Evolutionary conservation across 495 filamentous ascomycete genomes (phyloP), one percentile per base, ranked within the genome.

Genomic region (Trichoderma erinaceum): DNA sequence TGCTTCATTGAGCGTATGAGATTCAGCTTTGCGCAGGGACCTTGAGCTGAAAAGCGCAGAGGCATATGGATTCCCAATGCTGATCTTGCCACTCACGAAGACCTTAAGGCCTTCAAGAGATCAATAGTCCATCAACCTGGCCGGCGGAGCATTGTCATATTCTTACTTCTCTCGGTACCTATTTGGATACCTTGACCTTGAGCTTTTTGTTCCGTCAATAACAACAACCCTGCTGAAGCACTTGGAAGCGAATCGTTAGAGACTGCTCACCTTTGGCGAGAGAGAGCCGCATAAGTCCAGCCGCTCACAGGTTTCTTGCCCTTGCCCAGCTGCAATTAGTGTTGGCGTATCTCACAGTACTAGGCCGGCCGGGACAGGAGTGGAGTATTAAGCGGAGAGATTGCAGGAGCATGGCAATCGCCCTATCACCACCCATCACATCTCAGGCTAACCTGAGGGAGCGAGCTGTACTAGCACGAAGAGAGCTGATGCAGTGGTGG

Each of bases 401-500:
- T 61, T 61, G 56, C 56, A 61, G 56, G 56, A 61, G 56, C 56
- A 61, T 61, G 56, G 11, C 15, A 29, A 32, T 61, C 56, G 56
- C 56, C 48, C 56, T 61, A 61, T 61, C 56, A 61, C 56, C 56
- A 61, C 56, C 25, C 25, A 61, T 61, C 25, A 61, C 56, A 32
- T 32, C 56, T 32, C 56, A 61, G 56, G 56, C 56, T 61, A 61
- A 61, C 56, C 56, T 61, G 56, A 61, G 25, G 56, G 25, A 61
- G 25, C 23, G 56, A 61, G 27, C 56, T 61, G 56, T 23, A 32
- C 56, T 61, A 61, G 27, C 56, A 32, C 56, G 3, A 61, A 61
- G 25, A 61, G 56, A 61, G 56, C 50, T 56, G 50, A 56, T 56
- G 50, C 4, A 3, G 44, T 56, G 18, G 50, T 21, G n/a, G n/a